Conservation (phyloP, 2,329 filamentous ascomycete genomes). For the Fusarium pilosicola region DNA sequence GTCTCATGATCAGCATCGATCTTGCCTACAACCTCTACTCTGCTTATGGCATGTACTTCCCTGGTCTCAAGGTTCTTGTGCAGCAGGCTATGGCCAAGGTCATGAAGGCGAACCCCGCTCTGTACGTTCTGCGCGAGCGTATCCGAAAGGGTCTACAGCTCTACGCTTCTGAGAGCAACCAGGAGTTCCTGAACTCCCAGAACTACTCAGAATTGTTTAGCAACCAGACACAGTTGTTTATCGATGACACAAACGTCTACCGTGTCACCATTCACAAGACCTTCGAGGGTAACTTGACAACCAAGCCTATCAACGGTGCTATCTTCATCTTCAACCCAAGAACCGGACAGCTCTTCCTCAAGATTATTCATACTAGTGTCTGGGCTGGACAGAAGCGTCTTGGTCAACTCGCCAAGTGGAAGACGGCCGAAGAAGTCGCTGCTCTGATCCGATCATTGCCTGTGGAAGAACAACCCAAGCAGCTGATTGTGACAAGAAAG, state of each 20-base stretch:
- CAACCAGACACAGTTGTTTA: constrained; percentile 98
- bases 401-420: constrained; percentile 98
- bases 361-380: constrained; percentile 99
- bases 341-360: constrained; percentile 96
- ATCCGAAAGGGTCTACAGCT: constrained; percentile 98
- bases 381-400: constrained; percentile 99
- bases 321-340: constrained; percentile 99
- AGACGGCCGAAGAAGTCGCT: constrained; percentile 99
- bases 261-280: constrained; percentile 99
- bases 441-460: constrained; percentile 94
- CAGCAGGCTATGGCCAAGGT: constrained; percentile 99
- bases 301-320: constrained; percentile 98
- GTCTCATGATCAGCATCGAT: constrained; percentile 97
- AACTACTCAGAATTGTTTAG: constrained; percentile 99
- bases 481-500: constrained; percentile 97
- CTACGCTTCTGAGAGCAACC: constrained; percentile 98
- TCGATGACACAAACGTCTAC: constrained; percentile 99
- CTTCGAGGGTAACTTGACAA: constrained; percentile 98
- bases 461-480: constrained; percentile 98
- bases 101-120: constrained; percentile 98
- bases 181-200: constrained; percentile 98
- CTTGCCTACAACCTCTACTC: constrained; percentile 98
- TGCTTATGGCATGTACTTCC: constrained; percentile 98
- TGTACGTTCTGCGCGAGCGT: constrained; percentile 96
- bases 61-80: constrained; percentile 91